phyloP scores from a whole-genome alignment of 2,329 filamentous ascomycete genomes.

The Chrysosporium keratinophilum region DNA sequence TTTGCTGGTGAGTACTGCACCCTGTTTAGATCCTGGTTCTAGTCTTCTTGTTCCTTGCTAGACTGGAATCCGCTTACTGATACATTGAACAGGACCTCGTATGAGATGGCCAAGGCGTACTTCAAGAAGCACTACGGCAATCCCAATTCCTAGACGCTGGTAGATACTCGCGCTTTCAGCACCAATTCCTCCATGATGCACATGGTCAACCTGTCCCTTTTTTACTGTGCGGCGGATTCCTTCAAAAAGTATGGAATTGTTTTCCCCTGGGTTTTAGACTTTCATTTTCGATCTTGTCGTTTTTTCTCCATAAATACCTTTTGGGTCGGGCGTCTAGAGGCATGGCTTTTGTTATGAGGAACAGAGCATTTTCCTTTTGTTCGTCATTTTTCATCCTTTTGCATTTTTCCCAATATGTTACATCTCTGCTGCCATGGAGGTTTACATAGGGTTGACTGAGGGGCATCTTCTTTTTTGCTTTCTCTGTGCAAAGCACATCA shows the following conservation, averaged over 20 bases:
- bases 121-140: constrained; percentile 41
- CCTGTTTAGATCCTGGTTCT: not conserved
- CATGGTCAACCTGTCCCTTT: not conserved
- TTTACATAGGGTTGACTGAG: constrained; percentile 6
- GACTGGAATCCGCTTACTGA: constrained; percentile 13
- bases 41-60: not conserved
- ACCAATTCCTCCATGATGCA: not conserved
- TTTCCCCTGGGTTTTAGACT: constrained; percentile 7
- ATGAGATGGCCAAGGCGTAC: constrained; percentile 59
- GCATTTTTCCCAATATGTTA: not conserved
- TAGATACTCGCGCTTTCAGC: not conserved
- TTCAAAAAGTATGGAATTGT: constrained; percentile 12
- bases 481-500: no score
- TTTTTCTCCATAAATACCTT: constrained; percentile 4
- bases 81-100: constrained; percentile 44
- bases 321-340: constrained; percentile 6
- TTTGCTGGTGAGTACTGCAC: constrained; percentile 66
- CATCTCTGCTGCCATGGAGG: not conserved
- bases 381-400: not conserved
- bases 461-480: not conserved
- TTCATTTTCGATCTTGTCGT: not conserved
- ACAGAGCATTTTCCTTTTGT: not conserved
- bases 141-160: constrained; percentile 14
- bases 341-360: not conserved
- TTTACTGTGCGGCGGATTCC: constrained; percentile 7